Evolutionary conservation across 768 basidiomycete genomes (phyloP), one percentile per base, ranked within the genome.

Genomic region (Podaxis sp.): DNA sequence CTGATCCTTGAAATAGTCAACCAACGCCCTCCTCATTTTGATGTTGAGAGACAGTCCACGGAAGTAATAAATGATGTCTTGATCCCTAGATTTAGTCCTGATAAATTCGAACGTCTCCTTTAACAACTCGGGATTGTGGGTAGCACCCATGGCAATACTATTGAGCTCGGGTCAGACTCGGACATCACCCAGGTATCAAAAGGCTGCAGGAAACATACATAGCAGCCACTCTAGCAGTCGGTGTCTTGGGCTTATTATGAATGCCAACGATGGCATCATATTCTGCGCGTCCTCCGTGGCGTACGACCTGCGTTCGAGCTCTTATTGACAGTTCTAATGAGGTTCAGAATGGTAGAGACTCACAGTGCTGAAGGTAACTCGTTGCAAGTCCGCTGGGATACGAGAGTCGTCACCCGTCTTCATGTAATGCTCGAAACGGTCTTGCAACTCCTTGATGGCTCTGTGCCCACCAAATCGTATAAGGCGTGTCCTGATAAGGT

Each of bases 311-410:
- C 8, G 61, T 69, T 58, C 36, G 59, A 43, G 43, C 47, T 56
- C 41, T 57, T 40, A 19, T 55, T 22, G 40, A 47, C 52, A 19
- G 36, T 41, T 51, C 33, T 27, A 49, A 17, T 24, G 33, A 19
- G 37, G 19, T 19, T n/a, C 25, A 12, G 4, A 27, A 55, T 33
- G 56, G 25, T n/a, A 33, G 47, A 13, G 7, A 70, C 83, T 15
- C 66, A 90, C 89, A 55, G 75, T 79, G 29, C 71, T 67, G 72
- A 80, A 88, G 46, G 85, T 84, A 46, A 80, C 74, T 29, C 77
- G 69, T 66, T 89, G 82, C 51, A 98, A 75, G 75, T 98, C 96
- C 27, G 86, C 82, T 6, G 93, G 92, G 66, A 98, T 92, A 57
- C 74, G 78, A 0, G 88, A 88, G 67, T 89, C 85, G 69, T 96